Conservation (phyloP, 176 grass and related monocot genomes). For the Oryza meyeriana region DNA sequence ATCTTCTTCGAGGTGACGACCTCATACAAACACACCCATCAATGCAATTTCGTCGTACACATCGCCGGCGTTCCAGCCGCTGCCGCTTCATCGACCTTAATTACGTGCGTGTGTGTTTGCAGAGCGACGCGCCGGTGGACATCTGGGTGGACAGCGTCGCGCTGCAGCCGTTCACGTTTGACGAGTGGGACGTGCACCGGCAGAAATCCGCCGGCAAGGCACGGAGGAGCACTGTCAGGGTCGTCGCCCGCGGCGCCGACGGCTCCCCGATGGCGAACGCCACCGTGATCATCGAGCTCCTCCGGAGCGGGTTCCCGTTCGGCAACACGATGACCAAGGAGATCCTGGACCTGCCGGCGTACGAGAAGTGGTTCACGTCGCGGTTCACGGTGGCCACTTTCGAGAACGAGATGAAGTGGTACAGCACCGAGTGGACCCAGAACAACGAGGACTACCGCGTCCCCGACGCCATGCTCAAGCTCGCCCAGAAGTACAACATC, state of each 20-base stretch:
- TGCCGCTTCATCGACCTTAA: not conserved
- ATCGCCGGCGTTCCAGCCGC: not conserved
- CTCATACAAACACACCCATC: no score
- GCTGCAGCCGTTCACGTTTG: conserved; percentile 73
- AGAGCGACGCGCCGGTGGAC: conserved; percentile 46
- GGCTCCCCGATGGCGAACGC: conserved; percentile 34
- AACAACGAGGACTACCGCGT: conserved; percentile 50
- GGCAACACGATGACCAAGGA: conserved; percentile 53
- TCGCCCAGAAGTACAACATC: conserved; percentile 32
- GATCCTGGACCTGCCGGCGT: conserved; percentile 47
- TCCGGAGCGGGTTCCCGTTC: conserved; percentile 50
- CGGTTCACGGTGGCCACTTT: conserved; percentile 79
- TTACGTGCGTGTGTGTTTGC: not conserved
- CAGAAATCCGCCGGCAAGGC: conserved; percentile 25
- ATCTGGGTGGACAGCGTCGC: conserved; percentile 84
- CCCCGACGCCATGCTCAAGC: conserved; percentile 59
- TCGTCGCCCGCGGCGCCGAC: conserved; percentile 31
- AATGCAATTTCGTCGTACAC: not conserved
- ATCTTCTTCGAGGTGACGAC: conserved; percentile 70
- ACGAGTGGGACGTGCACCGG: conserved; percentile 63
- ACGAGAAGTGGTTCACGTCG: conserved; percentile 82
- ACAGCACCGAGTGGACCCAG: conserved; percentile 42
- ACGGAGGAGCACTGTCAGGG: conserved; percentile 20
- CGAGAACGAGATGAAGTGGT: conserved; percentile 99
- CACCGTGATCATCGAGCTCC: conserved; percentile 43